These are phyloP conservation scores for Abrus pulchellus DNA, from an alignment of 306 rosid genomes.

Conservation along the genomic window DNA sequence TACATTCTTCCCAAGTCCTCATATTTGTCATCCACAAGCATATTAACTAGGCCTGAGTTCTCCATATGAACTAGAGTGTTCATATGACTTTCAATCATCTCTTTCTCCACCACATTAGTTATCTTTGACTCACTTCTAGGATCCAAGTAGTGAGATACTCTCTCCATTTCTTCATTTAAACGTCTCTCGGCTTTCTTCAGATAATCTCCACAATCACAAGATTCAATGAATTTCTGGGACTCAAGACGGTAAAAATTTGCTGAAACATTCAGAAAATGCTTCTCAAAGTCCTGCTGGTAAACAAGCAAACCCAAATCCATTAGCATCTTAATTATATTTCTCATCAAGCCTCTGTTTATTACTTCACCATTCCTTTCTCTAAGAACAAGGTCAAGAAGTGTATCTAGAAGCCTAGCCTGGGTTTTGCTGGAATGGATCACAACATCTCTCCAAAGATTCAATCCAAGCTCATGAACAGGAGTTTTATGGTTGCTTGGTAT, in stretches of 20 bases:
- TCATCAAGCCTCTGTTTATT: constrained; percentile 68
- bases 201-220: constrained; percentile 69
- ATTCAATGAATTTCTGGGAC: constrained; percentile 64
- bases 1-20: constrained; percentile 65
- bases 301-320: constrained; percentile 64
- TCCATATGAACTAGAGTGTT: constrained; percentile 62
- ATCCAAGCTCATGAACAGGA: constrained; percentile 69
- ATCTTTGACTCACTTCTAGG: constrained; percentile 58
- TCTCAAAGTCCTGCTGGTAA: constrained; percentile 63
- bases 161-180: constrained; percentile 62
- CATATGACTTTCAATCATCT: constrained; percentile 66
- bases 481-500: constrained; percentile 64
- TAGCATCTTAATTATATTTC: constrained; percentile 63
- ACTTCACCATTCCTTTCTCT: constrained; percentile 67
- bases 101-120: constrained; percentile 62
- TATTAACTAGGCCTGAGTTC: constrained; percentile 64
- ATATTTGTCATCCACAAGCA: constrained; percentile 65
- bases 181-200: constrained; percentile 65
- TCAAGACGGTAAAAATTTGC: constrained; percentile 59
- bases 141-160: constrained; percentile 67
- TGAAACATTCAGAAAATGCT: constrained; percentile 61
- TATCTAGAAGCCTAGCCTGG: constrained; percentile 59
- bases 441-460: constrained; percentile 69
- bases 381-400: constrained; percentile 64
- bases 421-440: constrained; percentile 65